Conservation (phyloP, 345 rosid species). For the Kandelia obovata region DNA sequence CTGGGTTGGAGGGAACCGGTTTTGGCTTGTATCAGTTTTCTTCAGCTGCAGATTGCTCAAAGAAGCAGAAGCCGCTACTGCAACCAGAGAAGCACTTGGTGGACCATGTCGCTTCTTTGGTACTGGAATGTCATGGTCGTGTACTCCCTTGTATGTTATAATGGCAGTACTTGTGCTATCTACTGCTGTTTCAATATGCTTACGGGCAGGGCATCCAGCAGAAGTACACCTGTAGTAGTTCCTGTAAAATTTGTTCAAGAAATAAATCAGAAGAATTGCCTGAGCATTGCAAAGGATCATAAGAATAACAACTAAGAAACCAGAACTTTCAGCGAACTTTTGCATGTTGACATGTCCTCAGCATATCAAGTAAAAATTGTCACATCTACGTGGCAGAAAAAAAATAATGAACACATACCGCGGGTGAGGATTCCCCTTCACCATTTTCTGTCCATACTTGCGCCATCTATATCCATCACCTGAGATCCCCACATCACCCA, state of each 20-base stretch:
- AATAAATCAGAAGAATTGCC: slow-evolving; percentile 6
- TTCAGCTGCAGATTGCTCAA: slow-evolving; percentile 38
- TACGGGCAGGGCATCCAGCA: slow-evolving; percentile 84
- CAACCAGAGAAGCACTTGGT: slow-evolving; percentile 74
- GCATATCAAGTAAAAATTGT: background rate
- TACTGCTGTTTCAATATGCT: slow-evolving; percentile 75
- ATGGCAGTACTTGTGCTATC: slow-evolving; percentile 55
- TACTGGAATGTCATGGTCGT: slow-evolving; percentile 92
- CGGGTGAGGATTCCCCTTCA: slow-evolving; percentile 22
- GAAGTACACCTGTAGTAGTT: slow-evolving; percentile 95
- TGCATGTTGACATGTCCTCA: background rate
- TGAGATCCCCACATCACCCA: slow-evolving; percentile 17
- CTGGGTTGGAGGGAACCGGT: slow-evolving; percentile 41
- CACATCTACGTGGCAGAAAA: background rate
- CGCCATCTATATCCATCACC: slow-evolving; percentile 28
- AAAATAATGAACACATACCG: slow-evolving; percentile 14
- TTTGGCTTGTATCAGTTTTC: slow-evolving; percentile 31
- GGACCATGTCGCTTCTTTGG: slow-evolving; percentile 88
- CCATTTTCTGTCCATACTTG: slow-evolving; percentile 30
- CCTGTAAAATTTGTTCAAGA: slow-evolving; percentile 39
- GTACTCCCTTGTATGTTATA: slow-evolving; percentile 83
- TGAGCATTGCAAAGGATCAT: background rate
- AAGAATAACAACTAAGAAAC: background rate
- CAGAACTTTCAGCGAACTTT: background rate
- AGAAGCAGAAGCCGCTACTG: slow-evolving; percentile 68